These are phyloP conservation scores for Epichloe bromicola DNA, from an alignment of 2,329 filamentous ascomycete species.

Conservation along the genomic window DNA sequence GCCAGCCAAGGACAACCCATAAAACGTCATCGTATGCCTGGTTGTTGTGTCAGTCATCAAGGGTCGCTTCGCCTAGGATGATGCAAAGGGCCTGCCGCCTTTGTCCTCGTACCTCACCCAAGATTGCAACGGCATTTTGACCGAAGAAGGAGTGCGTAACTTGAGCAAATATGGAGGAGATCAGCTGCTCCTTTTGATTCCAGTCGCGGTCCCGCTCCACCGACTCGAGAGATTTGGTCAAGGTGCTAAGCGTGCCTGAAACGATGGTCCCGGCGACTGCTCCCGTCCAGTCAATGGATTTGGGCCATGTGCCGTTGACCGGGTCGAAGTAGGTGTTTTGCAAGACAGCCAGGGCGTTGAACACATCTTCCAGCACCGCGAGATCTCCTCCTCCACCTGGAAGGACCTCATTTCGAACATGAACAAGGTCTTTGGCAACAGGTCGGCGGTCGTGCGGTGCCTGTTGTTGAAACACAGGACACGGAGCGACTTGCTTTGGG, in stretches of 20 bases:
- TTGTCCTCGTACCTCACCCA: slow-evolving; percentile 34
- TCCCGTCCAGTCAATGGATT: slow-evolving; percentile 84
- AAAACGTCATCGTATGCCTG: slow-evolving; percentile 88
- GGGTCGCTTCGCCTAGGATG: background rate
- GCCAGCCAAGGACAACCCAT: slow-evolving; percentile 88
- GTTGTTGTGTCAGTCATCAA: background rate
- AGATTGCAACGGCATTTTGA: slow-evolving; percentile 63
- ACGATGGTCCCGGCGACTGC: slow-evolving; percentile 74
- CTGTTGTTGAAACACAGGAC: slow-evolving; percentile 1
- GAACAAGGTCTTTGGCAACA: background rate
- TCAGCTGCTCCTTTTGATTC: slow-evolving; percentile 57
- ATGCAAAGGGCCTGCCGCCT: background rate
- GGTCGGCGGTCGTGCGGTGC: background rate
- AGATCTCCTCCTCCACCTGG: background rate
- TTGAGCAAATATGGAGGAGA: slow-evolving; percentile 73
- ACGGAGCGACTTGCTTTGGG: background rate
- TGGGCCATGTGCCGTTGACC: slow-evolving; percentile 72
- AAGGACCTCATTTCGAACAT: background rate
- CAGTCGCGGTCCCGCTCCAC: slow-evolving; percentile 24
- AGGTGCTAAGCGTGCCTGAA: slow-evolving; percentile 56
- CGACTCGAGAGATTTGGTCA: slow-evolving; percentile 45
- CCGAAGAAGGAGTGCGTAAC: slow-evolving; percentile 71
- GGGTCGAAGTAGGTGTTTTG: slow-evolving; percentile 66
- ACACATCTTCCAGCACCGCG: slow-evolving; percentile 32
- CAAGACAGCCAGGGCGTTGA: slow-evolving; percentile 58